Evolutionary conservation across 2,329 filamentous ascomycete genomes (phyloP), one percentile per base, ranked within the genome.

Genomic region (Xylaria sp.): DNA sequence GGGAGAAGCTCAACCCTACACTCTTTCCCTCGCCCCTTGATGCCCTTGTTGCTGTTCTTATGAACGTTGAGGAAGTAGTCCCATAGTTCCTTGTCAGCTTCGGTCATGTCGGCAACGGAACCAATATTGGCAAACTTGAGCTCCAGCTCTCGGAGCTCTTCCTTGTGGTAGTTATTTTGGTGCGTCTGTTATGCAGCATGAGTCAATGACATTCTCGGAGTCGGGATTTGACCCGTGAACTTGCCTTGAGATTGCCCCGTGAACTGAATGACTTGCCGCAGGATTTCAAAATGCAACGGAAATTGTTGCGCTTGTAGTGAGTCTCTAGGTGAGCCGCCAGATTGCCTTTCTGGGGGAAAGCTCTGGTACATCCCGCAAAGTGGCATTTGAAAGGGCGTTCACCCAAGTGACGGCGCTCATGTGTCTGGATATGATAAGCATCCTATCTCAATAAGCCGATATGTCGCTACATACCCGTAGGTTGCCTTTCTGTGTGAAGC

Each of bases 41-140:
- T 97, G 1, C 95, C 95, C 77, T 97, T 97, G 84, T 98, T 98
- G 79, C 91, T 94, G 79, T 98, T 96, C 82, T 96, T 97, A 84
- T 97, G 97, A n/a, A 97, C 83, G 0, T 84, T 84, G 3, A 89
- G 85, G 74, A 98, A 95, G 78, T 97, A 96, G 69, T 90, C 86
- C 81, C 91, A 92, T 53, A 97, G 82, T 63, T 92, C 89, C 64
- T 86, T 88, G 71, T 97, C 92, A 4, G 79, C 77, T 38, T 88
- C 83, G 0, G 84, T 80, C n/a, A 94, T 86, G 4, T 89, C 85
- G n/a, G 82, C 82, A 56, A 89, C 84, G 37, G 80, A 78, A 60
- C 89, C 80, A 38, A 83, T 82, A 15, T 51, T 69, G 37, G 88
- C 85, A 73, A 97, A 95, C 73, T 89, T 90, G 45, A 80, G 70